Evolutionary conservation across 2,329 filamentous ascomycete species (phyloP).

Genomic region (Colletotrichum brevisporum): DNA sequence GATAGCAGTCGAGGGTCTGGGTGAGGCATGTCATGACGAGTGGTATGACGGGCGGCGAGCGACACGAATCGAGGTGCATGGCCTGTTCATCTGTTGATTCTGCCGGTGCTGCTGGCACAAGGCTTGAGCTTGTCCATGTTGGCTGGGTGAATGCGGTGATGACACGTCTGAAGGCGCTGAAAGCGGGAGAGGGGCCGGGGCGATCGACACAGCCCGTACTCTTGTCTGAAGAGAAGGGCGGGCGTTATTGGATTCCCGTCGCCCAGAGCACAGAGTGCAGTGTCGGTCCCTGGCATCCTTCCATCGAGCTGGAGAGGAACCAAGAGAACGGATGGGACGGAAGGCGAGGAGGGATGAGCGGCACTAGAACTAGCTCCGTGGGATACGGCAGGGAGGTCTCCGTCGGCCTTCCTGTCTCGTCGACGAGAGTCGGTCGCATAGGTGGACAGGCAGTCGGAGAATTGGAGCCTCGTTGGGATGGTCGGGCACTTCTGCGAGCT

Average conservation of each 20-base stretch:
- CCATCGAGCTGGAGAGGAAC: slow-evolving; percentile 1
- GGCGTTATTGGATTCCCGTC: slow-evolving; percentile 13
- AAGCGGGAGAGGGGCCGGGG: slow-evolving; percentile 35
- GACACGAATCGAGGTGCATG: slow-evolving; percentile 2
- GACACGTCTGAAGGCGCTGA: slow-evolving; percentile 30
- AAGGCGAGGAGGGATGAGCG: slow-evolving; percentile 14
- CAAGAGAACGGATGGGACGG: slow-evolving; percentile 29
- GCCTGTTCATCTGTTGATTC: slow-evolving; percentile 14
- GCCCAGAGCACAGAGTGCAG: not conserved
- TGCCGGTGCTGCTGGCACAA: not conserved
- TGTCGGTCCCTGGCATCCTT: too few species aligned
- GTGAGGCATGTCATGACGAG: not conserved
- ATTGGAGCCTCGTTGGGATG: slow-evolving; percentile 9
- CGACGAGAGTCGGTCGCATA: slow-evolving; percentile 10
- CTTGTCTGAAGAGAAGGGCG: not conserved
- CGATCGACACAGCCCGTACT: slow-evolving; percentile 24
- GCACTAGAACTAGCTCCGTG: slow-evolving; percentile 26
- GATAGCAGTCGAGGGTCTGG: not conserved
- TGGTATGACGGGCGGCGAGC: not conserved
- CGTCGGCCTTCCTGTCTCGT: slow-evolving; percentile 31
- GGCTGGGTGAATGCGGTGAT: slow-evolving; percentile 14
- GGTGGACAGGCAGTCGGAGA: slow-evolving; percentile 18
- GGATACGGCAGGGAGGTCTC: slow-evolving; percentile 7
- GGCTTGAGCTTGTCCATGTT: slow-evolving; percentile 17
- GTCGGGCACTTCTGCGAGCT: slow-evolving; percentile 19